Base-by-base conservation (phyloP, 352 stramenopile genomes). In the Globisporangium orthogonon region DNA sequence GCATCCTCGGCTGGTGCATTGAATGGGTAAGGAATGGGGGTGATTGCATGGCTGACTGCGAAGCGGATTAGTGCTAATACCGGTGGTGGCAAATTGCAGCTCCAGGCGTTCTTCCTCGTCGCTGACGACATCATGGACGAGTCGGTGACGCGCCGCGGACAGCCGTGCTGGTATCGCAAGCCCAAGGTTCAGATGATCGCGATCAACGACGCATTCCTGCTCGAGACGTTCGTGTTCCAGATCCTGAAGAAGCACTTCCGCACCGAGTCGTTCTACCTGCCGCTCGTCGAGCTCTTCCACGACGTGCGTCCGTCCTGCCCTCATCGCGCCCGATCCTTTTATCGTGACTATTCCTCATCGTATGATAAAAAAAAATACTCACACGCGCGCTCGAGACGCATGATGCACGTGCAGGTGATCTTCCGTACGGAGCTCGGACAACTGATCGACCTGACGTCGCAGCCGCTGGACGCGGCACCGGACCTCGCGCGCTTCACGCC, bases 111-210 rank as follows among this genome's bases (percentile, higher is more conserved):
- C 61, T 98, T 99, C 68, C 73, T 99, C 11, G 93, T 99, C 4
- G 96, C 96, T 0, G 97, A 99, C 71, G 97, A 99, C 74, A 94
- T 99, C 60, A 99, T 99, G 97, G 97, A 99, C 74, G 86, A 87
- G 6, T 98, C 87, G 30, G 78, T 97, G 47, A 98, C 91, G 46
- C 91, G 97, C 50, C 94, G 97, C 44, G 96, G 97, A 23, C 81
- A 98, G 66, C 93, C 96, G 50, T 99, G 97, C 80, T 99, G 97
- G 97, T 99, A 98, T 74, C 89, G 94, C 57, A 82, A 89, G 35
- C 63, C 83, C 1, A 71, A 92, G 41, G 83, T 96, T 18, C 76
- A 95, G 70, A 86, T 96, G 79, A 98, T 98, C 69, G 95, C 94
- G 39, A 98, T 98, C 73, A 98, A 99, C 66, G 96, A 99, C 70